phyloP scores from a whole-genome alignment of 2,329 filamentous ascomycete species.

The Aaosphaeria pasadenensis region DNA sequence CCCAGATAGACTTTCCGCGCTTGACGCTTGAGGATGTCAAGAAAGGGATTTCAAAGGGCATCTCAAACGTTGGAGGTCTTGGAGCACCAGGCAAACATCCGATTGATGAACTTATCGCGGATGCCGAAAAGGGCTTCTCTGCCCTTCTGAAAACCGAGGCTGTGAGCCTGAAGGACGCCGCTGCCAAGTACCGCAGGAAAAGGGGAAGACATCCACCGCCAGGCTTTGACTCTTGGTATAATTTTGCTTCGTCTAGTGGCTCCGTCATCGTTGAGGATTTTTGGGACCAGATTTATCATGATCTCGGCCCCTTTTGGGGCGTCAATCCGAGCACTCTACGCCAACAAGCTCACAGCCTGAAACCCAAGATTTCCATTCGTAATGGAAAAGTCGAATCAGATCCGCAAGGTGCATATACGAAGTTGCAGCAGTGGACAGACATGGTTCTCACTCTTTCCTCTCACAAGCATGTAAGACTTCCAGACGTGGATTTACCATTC shows the following conservation, averaged over 20 bases:
- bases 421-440: conserved; percentile 39
- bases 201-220: conserved; percentile 50
- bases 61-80: not conserved
- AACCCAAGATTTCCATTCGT: conserved; percentile 40
- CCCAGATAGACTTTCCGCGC: too few relatives aligned
- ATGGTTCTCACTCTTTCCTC: conserved; percentile 39
- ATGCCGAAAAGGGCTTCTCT: conserved; percentile 29
- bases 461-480: conserved; percentile 40
- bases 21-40: too few relatives aligned
- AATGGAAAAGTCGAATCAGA: conserved; percentile 34
- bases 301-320: conserved; percentile 50
- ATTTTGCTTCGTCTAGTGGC: conserved; percentile 41
- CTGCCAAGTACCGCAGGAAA: conserved; percentile 41
- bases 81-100: conserved; percentile 21
- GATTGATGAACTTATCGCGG: conserved; percentile 35
- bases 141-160: conserved; percentile 33
- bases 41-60: not conserved
- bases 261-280: conserved; percentile 48
- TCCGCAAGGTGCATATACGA: conserved; percentile 21
- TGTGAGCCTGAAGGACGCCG: conserved; percentile 37
- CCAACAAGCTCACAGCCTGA: conserved; percentile 35
- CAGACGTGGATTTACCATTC: conserved; percentile 47
- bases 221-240: conserved; percentile 48
- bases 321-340: conserved; percentile 40
- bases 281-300: conserved; percentile 51